Conservation (phyloP, 1,139 yeast genomes). For the Kurtzmaniella quercitrusa region DNA sequence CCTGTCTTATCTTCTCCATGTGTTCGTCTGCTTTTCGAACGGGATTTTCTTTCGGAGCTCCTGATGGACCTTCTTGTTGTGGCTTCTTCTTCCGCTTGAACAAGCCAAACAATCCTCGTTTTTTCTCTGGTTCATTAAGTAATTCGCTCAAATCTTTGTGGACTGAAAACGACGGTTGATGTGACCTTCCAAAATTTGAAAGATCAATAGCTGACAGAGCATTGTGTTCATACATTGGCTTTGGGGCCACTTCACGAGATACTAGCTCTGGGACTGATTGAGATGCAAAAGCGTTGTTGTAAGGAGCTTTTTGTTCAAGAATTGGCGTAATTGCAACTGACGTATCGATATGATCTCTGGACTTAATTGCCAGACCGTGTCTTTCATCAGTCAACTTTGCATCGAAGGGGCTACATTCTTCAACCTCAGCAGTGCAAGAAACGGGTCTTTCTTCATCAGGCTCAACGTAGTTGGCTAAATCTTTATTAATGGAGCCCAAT, state of each 20-base stretch:
- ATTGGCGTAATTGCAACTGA: not conserved
- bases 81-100: slow-evolving; percentile 17
- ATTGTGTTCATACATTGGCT: slow-evolving; percentile 22
- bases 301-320: not conserved
- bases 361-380: not conserved
- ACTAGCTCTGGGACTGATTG: slow-evolving; percentile 25
- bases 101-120: slow-evolving; percentile 19
- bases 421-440: slow-evolving; percentile 29
- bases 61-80: not conserved
- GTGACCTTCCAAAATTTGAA: slow-evolving; percentile 36
- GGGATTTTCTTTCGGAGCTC: not conserved
- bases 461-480: slow-evolving; percentile 3
- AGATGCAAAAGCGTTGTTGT: not conserved
- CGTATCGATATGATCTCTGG: not conserved
- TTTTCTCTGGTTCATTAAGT: slow-evolving; percentile 9
- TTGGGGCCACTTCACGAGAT: slow-evolving; percentile 7
- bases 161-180: slow-evolving; percentile 34
- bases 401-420: slow-evolving; percentile 7
- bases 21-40: not conserved
- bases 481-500: slow-evolving; percentile 10
- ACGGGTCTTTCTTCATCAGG: slow-evolving; percentile 20
- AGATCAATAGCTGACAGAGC: slow-evolving; percentile 41
- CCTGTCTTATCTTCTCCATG: not conserved
- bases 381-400: not conserved
- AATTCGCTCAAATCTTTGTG: slow-evolving; percentile 15